These are phyloP conservation scores for Salvia miltiorrhiza DNA, from an alignment of 257 asterid species.

Conservation along the genomic window DNA sequence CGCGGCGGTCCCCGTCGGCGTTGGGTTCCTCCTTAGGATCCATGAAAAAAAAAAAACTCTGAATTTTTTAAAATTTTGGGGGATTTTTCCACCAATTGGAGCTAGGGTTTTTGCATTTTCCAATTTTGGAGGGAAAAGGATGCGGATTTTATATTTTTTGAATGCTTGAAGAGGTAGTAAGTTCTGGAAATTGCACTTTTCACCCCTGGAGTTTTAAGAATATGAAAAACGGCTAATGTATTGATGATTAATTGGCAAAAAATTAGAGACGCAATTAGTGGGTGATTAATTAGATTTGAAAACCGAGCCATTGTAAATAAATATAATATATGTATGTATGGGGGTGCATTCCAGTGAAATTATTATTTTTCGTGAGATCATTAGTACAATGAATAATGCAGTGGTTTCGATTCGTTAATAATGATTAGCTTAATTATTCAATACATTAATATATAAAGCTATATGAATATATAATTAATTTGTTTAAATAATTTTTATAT, in stretches of 20 bases:
- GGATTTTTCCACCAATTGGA: neutral
- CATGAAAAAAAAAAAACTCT: constrained; percentile 30
- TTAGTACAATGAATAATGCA: no score
- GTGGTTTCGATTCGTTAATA: no score
- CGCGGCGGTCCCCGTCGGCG: constrained; percentile 36
- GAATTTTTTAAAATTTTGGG: neutral
- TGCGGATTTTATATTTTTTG: constrained; percentile 11
- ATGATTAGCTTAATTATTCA: no score
- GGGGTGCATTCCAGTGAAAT: no score
- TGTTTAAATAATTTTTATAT: no score
- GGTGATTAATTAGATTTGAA: neutral
- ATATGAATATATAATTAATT: no score
- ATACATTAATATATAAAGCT: no score
- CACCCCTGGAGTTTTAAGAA: constrained; percentile 4
- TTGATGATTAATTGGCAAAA: neutral
- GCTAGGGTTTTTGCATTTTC: constrained; percentile 30
- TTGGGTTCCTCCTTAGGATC: constrained; percentile 37
- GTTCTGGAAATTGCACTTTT: constrained; percentile 6
- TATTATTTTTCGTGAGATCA: no score
- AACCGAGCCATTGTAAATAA: neutral
- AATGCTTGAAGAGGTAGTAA: neutral
- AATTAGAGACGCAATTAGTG: neutral
- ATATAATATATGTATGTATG: no score
- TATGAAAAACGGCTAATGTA: neutral
- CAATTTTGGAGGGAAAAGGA: constrained; percentile 27